Evolutionary conservation across 495 filamentous ascomycete species (phyloP).

Genomic region (Penicillium soppii): DNA sequence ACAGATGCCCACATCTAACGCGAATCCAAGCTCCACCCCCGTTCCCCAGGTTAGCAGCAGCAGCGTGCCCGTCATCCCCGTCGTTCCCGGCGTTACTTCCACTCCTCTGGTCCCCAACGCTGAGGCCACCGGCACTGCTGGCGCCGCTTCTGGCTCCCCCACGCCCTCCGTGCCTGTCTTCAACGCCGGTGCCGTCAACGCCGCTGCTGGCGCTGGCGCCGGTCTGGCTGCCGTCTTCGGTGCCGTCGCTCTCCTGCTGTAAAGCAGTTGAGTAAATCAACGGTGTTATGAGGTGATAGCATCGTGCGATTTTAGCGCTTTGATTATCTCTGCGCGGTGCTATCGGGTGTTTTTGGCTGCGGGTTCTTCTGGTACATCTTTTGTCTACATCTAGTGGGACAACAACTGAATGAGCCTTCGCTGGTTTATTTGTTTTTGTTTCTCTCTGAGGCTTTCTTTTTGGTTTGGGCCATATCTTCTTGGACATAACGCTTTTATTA

Average conservation of each 20-base stretch:
- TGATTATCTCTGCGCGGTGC: background rate
- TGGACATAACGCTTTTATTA: slow-evolving; percentile 24
- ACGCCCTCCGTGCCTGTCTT: slow-evolving; percentile 49
- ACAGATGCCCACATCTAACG: slow-evolving; percentile 7
- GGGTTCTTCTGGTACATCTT: slow-evolving; percentile 23
- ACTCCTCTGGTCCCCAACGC: slow-evolving; percentile 6
- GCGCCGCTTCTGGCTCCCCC: slow-evolving; percentile 39
- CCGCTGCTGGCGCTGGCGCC: slow-evolving; percentile 58
- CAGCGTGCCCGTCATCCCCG: slow-evolving; percentile 40
- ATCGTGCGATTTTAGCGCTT: background rate
- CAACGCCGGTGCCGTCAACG: slow-evolving; percentile 50
- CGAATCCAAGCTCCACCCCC: slow-evolving; percentile 21
- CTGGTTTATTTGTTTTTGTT: slow-evolving; percentile 14
- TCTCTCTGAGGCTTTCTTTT: background rate
- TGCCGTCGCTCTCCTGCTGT: slow-evolving; percentile 71
- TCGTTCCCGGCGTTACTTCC: slow-evolving; percentile 36
- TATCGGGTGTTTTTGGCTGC: slow-evolving; percentile 9
- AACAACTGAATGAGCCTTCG: slow-evolving; percentile 20
- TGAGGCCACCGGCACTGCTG: slow-evolving; percentile 28
- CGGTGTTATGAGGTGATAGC: slow-evolving; percentile 7
- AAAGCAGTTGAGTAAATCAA: slow-evolving; percentile 40
- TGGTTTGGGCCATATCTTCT: slow-evolving; percentile 12
- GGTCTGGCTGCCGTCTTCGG: slow-evolving; percentile 74
- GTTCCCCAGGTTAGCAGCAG: background rate
- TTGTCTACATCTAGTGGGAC: slow-evolving; percentile 30